Percentiles rank a stretch among this genome's conserved stretches.
Evolutionary conservation across 345 rosid genomes (phyloP).

Genomic region (Pseudoturritis turrita): DNA sequence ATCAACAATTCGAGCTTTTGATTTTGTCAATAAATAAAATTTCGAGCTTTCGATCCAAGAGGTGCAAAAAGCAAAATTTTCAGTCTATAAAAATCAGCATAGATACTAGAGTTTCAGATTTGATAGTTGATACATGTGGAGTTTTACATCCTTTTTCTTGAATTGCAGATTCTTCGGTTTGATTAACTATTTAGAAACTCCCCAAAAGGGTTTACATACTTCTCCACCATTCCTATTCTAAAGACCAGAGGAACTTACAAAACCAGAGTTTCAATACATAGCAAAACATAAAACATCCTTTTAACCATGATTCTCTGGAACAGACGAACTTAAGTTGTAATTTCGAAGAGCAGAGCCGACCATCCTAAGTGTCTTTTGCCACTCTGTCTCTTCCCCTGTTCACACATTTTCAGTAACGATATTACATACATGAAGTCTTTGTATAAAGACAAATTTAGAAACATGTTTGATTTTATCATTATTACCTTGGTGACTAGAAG

Average conservation of each 20-base stretch:
- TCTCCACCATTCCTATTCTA: background rate
- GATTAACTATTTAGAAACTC: background rate
- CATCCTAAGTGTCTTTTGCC: constrained; percentile 13
- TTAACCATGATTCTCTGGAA: background rate
- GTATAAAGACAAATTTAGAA: background rate
- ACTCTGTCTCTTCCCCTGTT: constrained; percentile 27
- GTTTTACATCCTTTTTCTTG: background rate
- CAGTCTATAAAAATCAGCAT: too few species aligned
- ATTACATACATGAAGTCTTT: background rate
- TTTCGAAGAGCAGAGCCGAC: background rate
- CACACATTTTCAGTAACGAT: constrained; percentile 8
- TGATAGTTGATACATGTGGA: background rate
- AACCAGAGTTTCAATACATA: background rate
- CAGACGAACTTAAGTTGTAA: background rate
- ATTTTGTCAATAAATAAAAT: too few species aligned
- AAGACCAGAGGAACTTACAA: background rate
- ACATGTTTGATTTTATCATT: background rate
- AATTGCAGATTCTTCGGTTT: too few species aligned
- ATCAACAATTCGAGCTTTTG: background rate
- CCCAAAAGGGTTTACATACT: background rate
- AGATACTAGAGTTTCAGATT: background rate
- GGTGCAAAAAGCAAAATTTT: background rate
- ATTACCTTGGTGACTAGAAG: background rate
- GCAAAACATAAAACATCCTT: background rate
- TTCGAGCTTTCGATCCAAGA: too few species aligned